phyloP scores from a whole-genome alignment of 768 basidiomycete species.

The Macrolepiota fuliginosa region DNA sequence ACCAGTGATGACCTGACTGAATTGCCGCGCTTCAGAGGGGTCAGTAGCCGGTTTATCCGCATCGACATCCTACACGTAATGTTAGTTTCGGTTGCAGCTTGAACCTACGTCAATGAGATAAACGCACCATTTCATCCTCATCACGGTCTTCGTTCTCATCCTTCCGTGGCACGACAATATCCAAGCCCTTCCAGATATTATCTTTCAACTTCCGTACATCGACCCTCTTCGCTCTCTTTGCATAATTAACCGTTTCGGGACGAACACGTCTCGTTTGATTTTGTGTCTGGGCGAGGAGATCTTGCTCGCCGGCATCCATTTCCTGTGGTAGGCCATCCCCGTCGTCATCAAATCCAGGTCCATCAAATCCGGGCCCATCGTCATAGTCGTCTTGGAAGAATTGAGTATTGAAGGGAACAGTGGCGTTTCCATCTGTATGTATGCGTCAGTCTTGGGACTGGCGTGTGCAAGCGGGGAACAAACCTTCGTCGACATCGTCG shows the following conservation, averaged over 20 bases:
- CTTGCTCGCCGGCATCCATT: constrained; percentile 64
- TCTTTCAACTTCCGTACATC: constrained; percentile 97
- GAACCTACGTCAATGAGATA: not conserved
- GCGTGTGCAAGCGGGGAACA: constrained; percentile 19
- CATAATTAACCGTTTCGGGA: constrained; percentile 90
- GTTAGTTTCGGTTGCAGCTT: not conserved
- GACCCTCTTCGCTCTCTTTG: constrained; percentile 93
- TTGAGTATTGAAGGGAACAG: constrained; percentile 88
- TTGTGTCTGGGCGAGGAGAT: constrained; percentile 82
- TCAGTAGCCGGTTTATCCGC: constrained; percentile 42
- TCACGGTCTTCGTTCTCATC: constrained; percentile 37
- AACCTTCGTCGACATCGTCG: constrained; percentile 60
- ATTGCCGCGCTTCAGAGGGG: constrained; percentile 63
- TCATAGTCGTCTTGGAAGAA: constrained; percentile 95
- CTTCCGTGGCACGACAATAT: constrained; percentile 60
- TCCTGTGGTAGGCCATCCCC: constrained; percentile 35
- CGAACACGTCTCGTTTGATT: constrained; percentile 72
- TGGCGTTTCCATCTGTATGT: constrained; percentile 43
- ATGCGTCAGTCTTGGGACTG: not conserved
- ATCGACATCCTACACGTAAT: constrained; percentile 43
- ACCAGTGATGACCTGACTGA: constrained; percentile 79
- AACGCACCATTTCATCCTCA: constrained; percentile 51
- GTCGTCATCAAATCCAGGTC: constrained; percentile 45
- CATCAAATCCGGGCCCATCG: constrained; percentile 73
- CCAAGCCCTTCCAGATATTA: constrained; percentile 93